Conservation (phyloP, 257 asterid species). For the Linderniella brevidens region DNA sequence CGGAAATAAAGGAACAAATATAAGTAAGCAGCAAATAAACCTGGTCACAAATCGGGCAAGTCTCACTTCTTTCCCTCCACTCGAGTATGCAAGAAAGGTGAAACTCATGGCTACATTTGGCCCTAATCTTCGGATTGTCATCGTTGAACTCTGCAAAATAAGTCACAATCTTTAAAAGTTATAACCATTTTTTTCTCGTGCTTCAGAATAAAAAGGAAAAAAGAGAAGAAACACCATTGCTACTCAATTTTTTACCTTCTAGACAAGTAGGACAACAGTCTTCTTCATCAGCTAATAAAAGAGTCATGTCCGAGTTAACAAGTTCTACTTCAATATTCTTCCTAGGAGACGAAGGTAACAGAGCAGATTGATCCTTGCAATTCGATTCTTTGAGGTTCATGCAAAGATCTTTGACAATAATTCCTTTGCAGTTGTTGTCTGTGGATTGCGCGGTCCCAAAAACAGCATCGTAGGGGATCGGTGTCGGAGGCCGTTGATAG, state of each 20-base stretch:
- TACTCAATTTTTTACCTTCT: constrained; percentile 33
- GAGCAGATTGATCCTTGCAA: constrained; percentile 15
- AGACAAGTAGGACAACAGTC: constrained; percentile 79
- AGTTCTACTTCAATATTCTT: constrained; percentile 23
- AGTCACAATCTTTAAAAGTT: no score
- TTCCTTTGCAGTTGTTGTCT: constrained; percentile 15
- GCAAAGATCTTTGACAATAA: constrained; percentile 8
- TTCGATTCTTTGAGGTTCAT: constrained; percentile 21
- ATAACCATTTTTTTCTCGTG: no score
- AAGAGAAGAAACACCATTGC: constrained; percentile 8
- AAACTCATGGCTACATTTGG: constrained; percentile 68
- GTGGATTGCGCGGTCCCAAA: constrained; percentile 23
- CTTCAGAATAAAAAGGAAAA: background rate
- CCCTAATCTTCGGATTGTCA: constrained; percentile 44
- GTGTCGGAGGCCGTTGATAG: constrained; percentile 32
- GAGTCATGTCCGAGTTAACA: constrained; percentile 17
- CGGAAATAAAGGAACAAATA: background rate
- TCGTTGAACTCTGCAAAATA: constrained; percentile 39
- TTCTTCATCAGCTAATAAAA: constrained; percentile 24
- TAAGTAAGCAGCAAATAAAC: constrained; percentile 14
- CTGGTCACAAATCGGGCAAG: constrained; percentile 67
- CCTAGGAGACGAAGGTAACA: constrained; percentile 20
- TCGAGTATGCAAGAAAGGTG: constrained; percentile 82
- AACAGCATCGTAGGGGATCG: constrained; percentile 36
- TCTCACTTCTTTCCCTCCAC: constrained; percentile 74